Conservation (phyloP, 1,139 yeast genomes). For the Geotrichum histeridarum region DNA sequence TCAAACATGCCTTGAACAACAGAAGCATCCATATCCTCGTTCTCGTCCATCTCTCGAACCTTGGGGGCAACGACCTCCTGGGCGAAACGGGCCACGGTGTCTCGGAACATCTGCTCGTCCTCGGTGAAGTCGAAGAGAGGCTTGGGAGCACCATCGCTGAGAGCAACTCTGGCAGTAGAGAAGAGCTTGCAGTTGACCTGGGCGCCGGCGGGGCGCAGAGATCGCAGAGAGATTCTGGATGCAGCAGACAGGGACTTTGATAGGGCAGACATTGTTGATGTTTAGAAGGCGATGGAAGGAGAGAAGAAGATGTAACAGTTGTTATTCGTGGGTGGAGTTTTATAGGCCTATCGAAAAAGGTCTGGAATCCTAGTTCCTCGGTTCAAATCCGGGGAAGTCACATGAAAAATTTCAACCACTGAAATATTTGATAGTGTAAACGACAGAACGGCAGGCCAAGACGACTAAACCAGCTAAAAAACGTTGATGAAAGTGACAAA, state of each 20-base stretch:
- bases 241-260: not conserved
- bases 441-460: not conserved
- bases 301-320: not conserved
- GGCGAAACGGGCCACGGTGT: constrained; percentile 40
- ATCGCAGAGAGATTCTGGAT: not conserved
- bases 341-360: no score
- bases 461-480: not conserved
- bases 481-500: no score
- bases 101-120: constrained; percentile 42
- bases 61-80: constrained; percentile 40
- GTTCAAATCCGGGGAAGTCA: not conserved
- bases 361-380: not conserved
- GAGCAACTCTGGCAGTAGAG: not conserved
- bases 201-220: not conserved
- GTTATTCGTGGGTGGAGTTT: not conserved
- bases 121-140: constrained; percentile 33
- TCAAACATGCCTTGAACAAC: constrained; percentile 40
- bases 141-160: constrained; percentile 3
- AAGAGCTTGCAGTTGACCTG: not conserved
- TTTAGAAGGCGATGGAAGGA: not conserved
- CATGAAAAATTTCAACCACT: no score
- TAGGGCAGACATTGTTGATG: not conserved
- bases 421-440: no score
- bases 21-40: constrained; percentile 40
- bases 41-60: constrained; percentile 44